These are phyloP conservation scores for Ganoderma multipileum DNA, from an alignment of 1,284 basidiomycete species.

Conservation along the genomic window DNA sequence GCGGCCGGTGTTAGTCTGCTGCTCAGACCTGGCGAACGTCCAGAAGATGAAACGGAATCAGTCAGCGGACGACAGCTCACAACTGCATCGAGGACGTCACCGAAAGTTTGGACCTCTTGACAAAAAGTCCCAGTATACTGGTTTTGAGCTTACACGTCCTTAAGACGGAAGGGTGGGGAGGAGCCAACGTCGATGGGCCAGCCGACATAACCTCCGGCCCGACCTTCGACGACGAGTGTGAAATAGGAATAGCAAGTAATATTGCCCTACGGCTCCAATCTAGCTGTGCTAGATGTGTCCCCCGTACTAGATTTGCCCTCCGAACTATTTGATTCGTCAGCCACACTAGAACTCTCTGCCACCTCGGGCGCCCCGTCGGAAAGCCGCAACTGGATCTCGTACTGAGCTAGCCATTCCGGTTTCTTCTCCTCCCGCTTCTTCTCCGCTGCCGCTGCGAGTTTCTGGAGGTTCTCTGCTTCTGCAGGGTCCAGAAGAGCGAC, in stretches of 20 bases:
- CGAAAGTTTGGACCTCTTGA: too few species aligned
- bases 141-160: too few species aligned
- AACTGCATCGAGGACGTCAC: background rate
- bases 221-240: background rate
- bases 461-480: conserved; percentile 11
- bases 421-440: conserved; percentile 25
- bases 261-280: background rate
- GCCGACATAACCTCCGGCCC: background rate
- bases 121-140: background rate
- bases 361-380: background rate
- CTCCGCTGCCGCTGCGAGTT: conserved; percentile 19
- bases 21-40: background rate
- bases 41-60: background rate
- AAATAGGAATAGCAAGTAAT: background rate
- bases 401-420: conserved; percentile 33
- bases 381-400: conserved; percentile 29
- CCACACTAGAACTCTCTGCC: background rate
- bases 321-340: background rate
- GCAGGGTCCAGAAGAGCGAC: background rate
- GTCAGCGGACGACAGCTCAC: background rate
- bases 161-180: background rate
- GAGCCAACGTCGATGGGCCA: background rate
- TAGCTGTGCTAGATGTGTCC: background rate
- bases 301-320: background rate
- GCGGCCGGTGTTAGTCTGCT: background rate